A percentile compares a stretch with the other conserved stretches of the same genome.
phyloP scores from a whole-genome alignment of 1,139 yeast genomes.

The Sugiyamaella pinicola region DNA sequence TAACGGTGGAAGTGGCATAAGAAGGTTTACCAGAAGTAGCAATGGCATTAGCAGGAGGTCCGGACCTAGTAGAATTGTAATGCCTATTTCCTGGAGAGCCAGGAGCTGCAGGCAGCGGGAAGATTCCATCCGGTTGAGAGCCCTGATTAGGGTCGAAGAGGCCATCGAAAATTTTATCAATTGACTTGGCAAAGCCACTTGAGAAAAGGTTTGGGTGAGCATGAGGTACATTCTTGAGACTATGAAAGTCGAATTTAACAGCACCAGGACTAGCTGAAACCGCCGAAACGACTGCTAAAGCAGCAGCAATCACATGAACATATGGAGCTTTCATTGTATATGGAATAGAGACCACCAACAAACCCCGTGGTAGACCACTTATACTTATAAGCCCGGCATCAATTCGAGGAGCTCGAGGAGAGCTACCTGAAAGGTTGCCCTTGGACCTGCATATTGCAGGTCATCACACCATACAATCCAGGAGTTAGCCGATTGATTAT shows the following conservation, averaged over 20 bases:
- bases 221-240: conserved; percentile 3
- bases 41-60: neutral
- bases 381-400: neutral
- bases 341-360: neutral
- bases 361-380: neutral
- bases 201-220: neutral
- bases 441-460: conserved; percentile 2
- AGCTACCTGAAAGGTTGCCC: neutral
- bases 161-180: neutral
- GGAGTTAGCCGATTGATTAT: conserved; percentile 11
- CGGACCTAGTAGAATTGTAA: neutral
- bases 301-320: neutral
- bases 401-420: neutral
- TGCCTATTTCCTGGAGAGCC: neutral
- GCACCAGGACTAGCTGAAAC: conserved; percentile 14
- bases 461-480: neutral
- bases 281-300: neutral
- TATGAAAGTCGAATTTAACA: conserved; percentile 18
- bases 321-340: conserved; percentile 1
- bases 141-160: conserved; percentile 1
- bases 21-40: neutral
- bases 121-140: neutral
- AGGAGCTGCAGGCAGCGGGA: neutral
- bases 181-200: neutral
- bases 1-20: conserved; percentile 1